phyloP scores from a whole-genome alignment of 1,284 basidiomycete genomes.

The Malassezia caprae region DNA sequence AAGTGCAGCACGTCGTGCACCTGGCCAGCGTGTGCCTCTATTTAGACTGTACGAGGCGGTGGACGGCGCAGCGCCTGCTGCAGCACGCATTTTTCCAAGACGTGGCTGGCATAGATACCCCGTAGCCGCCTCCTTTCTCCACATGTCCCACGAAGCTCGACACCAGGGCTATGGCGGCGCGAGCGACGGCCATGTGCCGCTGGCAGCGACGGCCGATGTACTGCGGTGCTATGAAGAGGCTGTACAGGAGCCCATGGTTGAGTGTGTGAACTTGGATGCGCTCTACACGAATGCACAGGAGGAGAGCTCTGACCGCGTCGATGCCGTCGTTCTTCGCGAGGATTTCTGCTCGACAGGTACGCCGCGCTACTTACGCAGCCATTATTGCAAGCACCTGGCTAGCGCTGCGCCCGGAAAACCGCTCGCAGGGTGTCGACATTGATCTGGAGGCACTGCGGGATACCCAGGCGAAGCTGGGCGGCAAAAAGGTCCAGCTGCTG shows the following conservation, averaged over 20 bases:
- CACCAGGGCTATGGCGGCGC: slow-evolving; percentile 13
- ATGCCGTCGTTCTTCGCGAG: slow-evolving; percentile 28
- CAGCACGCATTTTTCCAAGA: slow-evolving; percentile 35
- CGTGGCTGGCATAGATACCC: slow-evolving; percentile 1
- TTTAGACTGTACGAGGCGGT: slow-evolving; percentile 38
- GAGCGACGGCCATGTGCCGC: background rate
- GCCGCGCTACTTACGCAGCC: slow-evolving; percentile 2
- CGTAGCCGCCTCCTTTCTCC: background rate
- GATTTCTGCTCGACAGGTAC: slow-evolving; percentile 31
- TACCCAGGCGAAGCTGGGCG: slow-evolving; percentile 19
- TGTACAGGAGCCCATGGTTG: slow-evolving; percentile 31
- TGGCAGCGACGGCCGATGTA: slow-evolving; percentile 26
- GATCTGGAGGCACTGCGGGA: slow-evolving; percentile 26
- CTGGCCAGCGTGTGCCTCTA: slow-evolving; percentile 36
- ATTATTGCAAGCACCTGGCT: slow-evolving; percentile 34
- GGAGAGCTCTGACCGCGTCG: slow-evolving; percentile 18
- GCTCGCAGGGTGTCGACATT: slow-evolving; percentile 32
- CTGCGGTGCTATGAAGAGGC: slow-evolving; percentile 32
- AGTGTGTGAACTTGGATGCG: slow-evolving; percentile 29
- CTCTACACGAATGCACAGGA: slow-evolving; percentile 29
- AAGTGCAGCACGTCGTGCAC: slow-evolving; percentile 37
- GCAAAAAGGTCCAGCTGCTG: slow-evolving; percentile 16
- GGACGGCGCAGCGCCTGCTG: slow-evolving; percentile 32
- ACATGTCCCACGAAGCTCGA: slow-evolving; percentile 14
- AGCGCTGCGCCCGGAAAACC: slow-evolving; percentile 17